Conservation (phyloP, 1,139 yeast genomes). For the Candida albicans region DNA sequence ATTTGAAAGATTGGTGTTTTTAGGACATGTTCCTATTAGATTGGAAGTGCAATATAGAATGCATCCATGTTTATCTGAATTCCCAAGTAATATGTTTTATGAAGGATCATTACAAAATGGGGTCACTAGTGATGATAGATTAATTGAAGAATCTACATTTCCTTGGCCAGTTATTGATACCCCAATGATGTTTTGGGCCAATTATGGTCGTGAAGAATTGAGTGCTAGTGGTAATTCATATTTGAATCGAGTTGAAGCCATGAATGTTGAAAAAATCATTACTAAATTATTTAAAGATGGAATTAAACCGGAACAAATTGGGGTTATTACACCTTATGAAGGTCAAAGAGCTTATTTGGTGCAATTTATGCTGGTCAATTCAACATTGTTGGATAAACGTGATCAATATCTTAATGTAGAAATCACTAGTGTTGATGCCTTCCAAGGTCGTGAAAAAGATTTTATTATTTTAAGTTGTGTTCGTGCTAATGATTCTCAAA, state of each 20-base stretch:
- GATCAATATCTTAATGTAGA: constrained; percentile 73
- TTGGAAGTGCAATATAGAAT: constrained; percentile 92
- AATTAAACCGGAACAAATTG: constrained; percentile 78
- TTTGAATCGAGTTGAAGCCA: constrained; percentile 86
- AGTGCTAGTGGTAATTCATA: constrained; percentile 83
- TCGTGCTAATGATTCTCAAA: constrained; percentile 80
- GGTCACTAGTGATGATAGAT: constrained; percentile 73
- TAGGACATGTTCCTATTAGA: constrained; percentile 84
- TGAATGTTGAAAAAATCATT: constrained; percentile 81
- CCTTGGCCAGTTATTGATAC: constrained; percentile 86
- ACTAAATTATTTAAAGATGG: constrained; percentile 77
- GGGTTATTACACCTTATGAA: constrained; percentile 92
- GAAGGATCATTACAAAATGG: constrained; percentile 94
- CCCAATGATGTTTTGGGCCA: constrained; percentile 97
- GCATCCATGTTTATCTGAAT: constrained; percentile 88
- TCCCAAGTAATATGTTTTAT: constrained; percentile 89
- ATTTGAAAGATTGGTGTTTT: constrained; percentile 80
- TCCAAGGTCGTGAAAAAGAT: constrained; percentile 95
- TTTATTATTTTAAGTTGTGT: constrained; percentile 88
- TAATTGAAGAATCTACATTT: constrained; percentile 55
- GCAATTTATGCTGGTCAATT: constrained; percentile 76
- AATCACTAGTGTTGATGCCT: constrained; percentile 91
- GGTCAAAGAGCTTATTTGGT: constrained; percentile 86
- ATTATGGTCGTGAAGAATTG: constrained; percentile 86
- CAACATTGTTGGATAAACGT: constrained; percentile 57